A percentile compares a stretch with the other conserved stretches of the same genome.
Conservation (phyloP, 805 yeast genomes). For the Lipomyces japonicus region DNA sequence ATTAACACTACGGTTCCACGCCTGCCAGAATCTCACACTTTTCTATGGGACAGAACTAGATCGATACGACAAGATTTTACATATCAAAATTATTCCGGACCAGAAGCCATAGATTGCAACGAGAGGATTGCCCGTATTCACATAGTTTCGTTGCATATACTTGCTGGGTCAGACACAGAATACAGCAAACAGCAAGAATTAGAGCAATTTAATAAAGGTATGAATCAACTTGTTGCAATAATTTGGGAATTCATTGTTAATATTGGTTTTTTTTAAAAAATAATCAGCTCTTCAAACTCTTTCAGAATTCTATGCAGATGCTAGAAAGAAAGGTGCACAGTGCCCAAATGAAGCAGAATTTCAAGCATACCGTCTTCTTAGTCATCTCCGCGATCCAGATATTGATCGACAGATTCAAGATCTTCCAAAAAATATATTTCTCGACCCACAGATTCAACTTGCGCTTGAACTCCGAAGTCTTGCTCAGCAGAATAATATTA, state of each 20-base stretch:
- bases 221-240: neutral
- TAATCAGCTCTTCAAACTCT: conserved; percentile 68
- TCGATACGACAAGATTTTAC: conserved; percentile 96
- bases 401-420: conserved; percentile 69
- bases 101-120: conserved; percentile 89
- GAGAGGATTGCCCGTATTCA: conserved; percentile 90
- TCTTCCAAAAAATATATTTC: conserved; percentile 55
- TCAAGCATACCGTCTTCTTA: conserved; percentile 76
- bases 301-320: conserved; percentile 80
- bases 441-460: conserved; percentile 56
- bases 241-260: neutral
- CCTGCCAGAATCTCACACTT: conserved; percentile 82
- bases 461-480: conserved; percentile 69
- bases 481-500: conserved; percentile 54
- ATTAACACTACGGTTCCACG: conserved; percentile 58
- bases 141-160: conserved; percentile 70
- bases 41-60: conserved; percentile 95
- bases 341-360: conserved; percentile 90
- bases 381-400: conserved; percentile 81
- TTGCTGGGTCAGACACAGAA: conserved; percentile 70
- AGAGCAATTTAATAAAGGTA: conserved; percentile 78
- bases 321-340: conserved; percentile 60
- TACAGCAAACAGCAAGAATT: conserved; percentile 92
- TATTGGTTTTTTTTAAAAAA: neutral
- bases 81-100: conserved; percentile 87